Base-by-base conservation (phyloP, 1,284 basidiomycete genomes). In the Spongispora temasekensis region DNA sequence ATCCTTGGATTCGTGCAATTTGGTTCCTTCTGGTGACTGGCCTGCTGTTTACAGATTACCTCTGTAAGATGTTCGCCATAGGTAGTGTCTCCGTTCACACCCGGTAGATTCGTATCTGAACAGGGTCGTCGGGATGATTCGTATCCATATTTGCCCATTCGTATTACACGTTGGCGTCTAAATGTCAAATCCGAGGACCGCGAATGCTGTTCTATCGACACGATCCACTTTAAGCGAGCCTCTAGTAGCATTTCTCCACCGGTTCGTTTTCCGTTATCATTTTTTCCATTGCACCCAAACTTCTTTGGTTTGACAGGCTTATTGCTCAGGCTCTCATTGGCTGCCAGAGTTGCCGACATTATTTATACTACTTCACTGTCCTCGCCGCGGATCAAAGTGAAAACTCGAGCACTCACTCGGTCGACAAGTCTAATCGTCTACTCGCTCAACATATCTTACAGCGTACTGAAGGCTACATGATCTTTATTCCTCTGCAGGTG, bases 111-210 rank as follows among this genome's bases (percentile, higher is more conserved):
- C 37, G 25, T 25, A 48, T 48, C 25, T 48, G 46, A 48, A 48
- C 17, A 48, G 21, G 9, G 17, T 28, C 28, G 34, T 58, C 19
- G 34, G 25, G 34, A 12, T 25, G 23, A 17, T 31, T 23, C 21
- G 21, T 35, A 31, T 30, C n/a, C n/a, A n/a, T n/a, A n/a, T n/a
- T n/a, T 37, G 28, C 6, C 13, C 34, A 31, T 23, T 31, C n/a
- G 21, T 35, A 12, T 57, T 55, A 57, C 55, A 57, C 35, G n/a
- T 58, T 10, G 32, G 21, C 35, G 27, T 27, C 30, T 23, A 42
- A 58, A 34, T 13, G 8, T 46, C 21, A 44, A 34, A 30, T 58
- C 57, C 56, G 57, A 59, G 57, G 57, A 50, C 34, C 9, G 15
- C 5, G 31, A 8, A 3, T 9, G 10, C 56, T 42, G 31, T 19